phyloP scores from a whole-genome alignment of 2,329 filamentous ascomycete genomes.

The Colletotrichum abscissum region DNA sequence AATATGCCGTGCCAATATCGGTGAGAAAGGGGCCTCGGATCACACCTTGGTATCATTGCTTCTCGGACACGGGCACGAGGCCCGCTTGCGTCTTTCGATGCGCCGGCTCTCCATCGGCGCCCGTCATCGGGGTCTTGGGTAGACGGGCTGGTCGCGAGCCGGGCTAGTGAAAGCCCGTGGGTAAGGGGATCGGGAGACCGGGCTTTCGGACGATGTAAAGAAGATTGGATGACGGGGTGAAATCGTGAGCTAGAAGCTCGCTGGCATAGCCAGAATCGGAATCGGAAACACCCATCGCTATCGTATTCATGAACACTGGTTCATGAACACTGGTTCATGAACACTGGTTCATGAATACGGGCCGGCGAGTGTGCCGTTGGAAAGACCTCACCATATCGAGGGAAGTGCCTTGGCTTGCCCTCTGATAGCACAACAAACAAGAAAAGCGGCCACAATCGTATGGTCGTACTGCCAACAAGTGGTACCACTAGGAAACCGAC shows the following conservation, averaged over 20 bases:
- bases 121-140: conserved; percentile 1
- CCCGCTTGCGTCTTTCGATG: neutral
- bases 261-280: neutral
- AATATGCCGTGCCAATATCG: neutral
- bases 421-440: neutral
- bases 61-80: neutral
- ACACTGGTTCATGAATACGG: neutral
- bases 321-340: neutral
- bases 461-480: conserved; percentile 22
- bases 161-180: neutral
- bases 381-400: neutral
- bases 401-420: neutral
- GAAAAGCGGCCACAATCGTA: neutral
- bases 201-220: neutral
- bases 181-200: neutral
- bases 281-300: neutral
- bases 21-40: neutral
- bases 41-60: neutral
- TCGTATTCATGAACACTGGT: neutral
- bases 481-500: neutral
- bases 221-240: neutral
- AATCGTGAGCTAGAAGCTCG: neutral
- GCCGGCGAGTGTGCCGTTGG: neutral
- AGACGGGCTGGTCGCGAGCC: neutral
- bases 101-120: neutral